phyloP scores from a whole-genome alignment of 495 filamentous ascomycete genomes.

The Bombardia bombarda region DNA sequence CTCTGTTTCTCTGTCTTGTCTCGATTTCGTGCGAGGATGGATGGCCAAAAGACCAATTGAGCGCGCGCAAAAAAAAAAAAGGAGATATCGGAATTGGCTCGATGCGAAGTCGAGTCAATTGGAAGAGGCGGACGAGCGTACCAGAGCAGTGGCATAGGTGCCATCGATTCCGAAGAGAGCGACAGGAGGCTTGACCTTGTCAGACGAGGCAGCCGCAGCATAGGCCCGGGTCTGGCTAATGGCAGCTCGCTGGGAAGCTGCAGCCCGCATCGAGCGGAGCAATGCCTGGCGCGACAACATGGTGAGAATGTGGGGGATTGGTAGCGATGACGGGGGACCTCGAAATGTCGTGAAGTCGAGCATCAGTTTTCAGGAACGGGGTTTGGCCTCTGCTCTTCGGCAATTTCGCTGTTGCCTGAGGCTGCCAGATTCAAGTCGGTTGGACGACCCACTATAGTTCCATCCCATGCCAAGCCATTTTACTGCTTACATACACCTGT shows the following conservation, averaged over 20 bases:
- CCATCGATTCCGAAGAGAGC: constrained; percentile 92
- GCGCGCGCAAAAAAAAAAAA: too few relatives aligned
- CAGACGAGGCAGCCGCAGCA: constrained; percentile 60
- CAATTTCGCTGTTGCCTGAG: constrained; percentile 26
- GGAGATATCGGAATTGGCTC: too few relatives aligned
- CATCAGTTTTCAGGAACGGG: constrained; percentile 27
- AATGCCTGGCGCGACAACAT: constrained; percentile 59
- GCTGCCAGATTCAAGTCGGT: too few relatives aligned
- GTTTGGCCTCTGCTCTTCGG: constrained; percentile 21
- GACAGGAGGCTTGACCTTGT: constrained; percentile 74
- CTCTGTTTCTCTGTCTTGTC: not conserved
- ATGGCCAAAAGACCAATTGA: not conserved
- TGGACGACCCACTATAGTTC: too few relatives aligned
- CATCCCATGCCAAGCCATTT: too few relatives aligned
- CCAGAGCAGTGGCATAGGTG: constrained; percentile 96
- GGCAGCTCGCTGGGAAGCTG: constrained; percentile 41
- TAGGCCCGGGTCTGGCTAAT: constrained; percentile 53
- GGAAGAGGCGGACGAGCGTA: constrained; percentile 43
- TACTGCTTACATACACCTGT: too few relatives aligned
- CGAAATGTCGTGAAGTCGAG: constrained; percentile 27
- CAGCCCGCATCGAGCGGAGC: constrained; percentile 48
- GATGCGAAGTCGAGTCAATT: constrained; percentile 13
- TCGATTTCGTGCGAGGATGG: not conserved
- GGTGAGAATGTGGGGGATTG: constrained; percentile 30
- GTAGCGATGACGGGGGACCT: constrained; percentile 24